Base-by-base conservation (phyloP, 345 rosid species). In the Ceriops decandra region DNA sequence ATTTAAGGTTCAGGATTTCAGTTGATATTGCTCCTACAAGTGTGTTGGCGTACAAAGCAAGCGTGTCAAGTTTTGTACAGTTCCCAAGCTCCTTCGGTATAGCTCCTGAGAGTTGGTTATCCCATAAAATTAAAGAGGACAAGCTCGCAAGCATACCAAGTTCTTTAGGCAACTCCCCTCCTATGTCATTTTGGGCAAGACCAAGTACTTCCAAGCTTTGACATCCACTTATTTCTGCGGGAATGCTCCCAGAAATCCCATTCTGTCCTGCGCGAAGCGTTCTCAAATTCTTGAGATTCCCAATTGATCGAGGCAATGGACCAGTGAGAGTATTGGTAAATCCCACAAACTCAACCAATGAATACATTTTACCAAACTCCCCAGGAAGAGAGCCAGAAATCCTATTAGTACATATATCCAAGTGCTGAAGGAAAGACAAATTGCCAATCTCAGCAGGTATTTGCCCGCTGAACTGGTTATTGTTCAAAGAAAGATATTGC, bases 311-410 rank as follows among this genome's bases (percentile, higher is more conserved):
- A 60, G 97, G 95, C 67, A 91, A 81, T 4, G 81, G 71, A 21
- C 95, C 88, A 3, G 91, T 87, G 72, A 91, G 76, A 72, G 86
- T 91, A 76, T 89, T 91, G 62, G 88, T 82, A 59, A 87, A 89
- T 68, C 85, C 79, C 70, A 79, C 92, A 64, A 91, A 83, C 79
- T 87, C 93, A 59, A 86, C 85, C 10, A 91, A 81, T 57, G 75
- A 72, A 51, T 71, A 66, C 72, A 87, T 66, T 52, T 73, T 79
- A 32, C 90, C 91, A n/a, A 91, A 59, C 66, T 77, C 83, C 33
- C 62, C 77, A 0, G 88, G 90, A n/a, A 91, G 68, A 5, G 81
- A 68, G 52, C 95, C 93, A 42, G 77, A 87, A 32, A 87, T 76
- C 64, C 62, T 63, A 60, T 76, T 76, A 53, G 71, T 76, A 69